phyloP scores from a whole-genome alignment of 495 filamentous ascomycete species.

The Pseudoneurospora amorphoporcata region DNA sequence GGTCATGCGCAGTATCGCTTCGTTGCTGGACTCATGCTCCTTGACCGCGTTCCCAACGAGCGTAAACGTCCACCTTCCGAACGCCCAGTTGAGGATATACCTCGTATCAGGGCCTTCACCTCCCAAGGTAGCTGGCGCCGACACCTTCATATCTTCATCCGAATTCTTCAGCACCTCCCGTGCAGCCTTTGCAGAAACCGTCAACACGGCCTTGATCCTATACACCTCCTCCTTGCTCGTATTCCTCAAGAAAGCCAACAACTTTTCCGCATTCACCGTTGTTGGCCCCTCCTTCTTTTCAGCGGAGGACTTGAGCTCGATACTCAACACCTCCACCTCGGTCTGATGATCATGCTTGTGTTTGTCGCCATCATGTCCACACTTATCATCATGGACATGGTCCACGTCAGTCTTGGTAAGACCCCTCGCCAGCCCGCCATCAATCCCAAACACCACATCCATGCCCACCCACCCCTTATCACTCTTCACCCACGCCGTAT shows the following conservation, averaged over 20 bases:
- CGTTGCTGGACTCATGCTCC: constrained; percentile 39
- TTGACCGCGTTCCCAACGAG: constrained; percentile 31
- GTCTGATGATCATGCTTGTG: constrained; percentile 50
- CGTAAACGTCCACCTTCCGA: constrained; percentile 88
- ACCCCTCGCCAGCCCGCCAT: constrained; percentile 61
- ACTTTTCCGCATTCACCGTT: constrained; percentile 51
- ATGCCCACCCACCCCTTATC: constrained; percentile 64
- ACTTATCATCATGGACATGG: constrained; percentile 17
- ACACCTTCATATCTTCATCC: constrained; percentile 33
- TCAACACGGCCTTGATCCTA: constrained; percentile 83
- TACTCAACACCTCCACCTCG: constrained; percentile 83
- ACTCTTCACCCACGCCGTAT: constrained; percentile 70
- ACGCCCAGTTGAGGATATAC: constrained; percentile 96
- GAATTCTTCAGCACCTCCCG: constrained; percentile 47
- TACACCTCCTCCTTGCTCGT: constrained; percentile 89
- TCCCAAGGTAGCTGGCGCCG: not conserved
- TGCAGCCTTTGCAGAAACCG: constrained; percentile 24
- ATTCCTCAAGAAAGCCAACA: constrained; percentile 54
- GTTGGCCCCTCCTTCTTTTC: not conserved
- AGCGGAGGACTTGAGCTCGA: constrained; percentile 42
- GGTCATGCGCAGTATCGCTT: constrained; percentile 60
- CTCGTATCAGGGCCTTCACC: constrained; percentile 14
- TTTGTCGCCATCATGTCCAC: constrained; percentile 21
- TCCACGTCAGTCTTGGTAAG: constrained; percentile 30
- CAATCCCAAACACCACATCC: constrained; percentile 76